Evolutionary conservation across 1,139 yeast genomes (phyloP).

Genomic region (Arxiozyma slooffiae): DNA sequence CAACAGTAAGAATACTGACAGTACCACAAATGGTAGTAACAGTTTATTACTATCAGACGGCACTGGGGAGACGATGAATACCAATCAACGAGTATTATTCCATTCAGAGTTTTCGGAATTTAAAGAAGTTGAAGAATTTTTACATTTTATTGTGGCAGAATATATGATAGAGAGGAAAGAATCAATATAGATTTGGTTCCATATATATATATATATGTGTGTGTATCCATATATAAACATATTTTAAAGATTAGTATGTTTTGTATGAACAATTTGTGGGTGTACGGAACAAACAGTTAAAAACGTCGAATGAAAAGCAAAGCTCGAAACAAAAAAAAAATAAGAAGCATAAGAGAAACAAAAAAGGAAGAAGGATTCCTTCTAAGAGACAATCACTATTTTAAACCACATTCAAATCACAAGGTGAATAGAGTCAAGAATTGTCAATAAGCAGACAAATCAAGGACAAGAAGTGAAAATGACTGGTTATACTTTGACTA

Average conservation of each 20-base stretch:
- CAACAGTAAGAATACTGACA: neutral
- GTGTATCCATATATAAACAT: too few species aligned
- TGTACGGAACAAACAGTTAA: neutral
- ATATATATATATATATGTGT: neutral
- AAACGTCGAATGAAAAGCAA: neutral
- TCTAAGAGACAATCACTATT: neutral
- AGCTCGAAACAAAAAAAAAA: neutral
- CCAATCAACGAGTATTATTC: conserved; percentile 10
- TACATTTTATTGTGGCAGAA: conserved; percentile 26
- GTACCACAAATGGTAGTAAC: neutral
- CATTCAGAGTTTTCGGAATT: conserved; percentile 27
- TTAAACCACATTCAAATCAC: too few species aligned
- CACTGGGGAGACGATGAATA: too few species aligned
- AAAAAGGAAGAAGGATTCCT: neutral
- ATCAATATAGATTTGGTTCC: neutral
- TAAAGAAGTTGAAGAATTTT: conserved; percentile 29
- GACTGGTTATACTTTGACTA: conserved; percentile 48
- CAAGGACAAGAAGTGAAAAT: conserved; percentile 1
- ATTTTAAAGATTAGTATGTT: too few species aligned
- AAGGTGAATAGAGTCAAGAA: neutral
- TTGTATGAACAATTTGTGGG: neutral
- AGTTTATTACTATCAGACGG: too few species aligned
- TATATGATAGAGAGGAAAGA: conserved; percentile 9
- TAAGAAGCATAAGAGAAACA: neutral
- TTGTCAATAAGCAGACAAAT: neutral